Conservation (phyloP, 129 eudicot genomes). For the Logfia minima region DNA sequence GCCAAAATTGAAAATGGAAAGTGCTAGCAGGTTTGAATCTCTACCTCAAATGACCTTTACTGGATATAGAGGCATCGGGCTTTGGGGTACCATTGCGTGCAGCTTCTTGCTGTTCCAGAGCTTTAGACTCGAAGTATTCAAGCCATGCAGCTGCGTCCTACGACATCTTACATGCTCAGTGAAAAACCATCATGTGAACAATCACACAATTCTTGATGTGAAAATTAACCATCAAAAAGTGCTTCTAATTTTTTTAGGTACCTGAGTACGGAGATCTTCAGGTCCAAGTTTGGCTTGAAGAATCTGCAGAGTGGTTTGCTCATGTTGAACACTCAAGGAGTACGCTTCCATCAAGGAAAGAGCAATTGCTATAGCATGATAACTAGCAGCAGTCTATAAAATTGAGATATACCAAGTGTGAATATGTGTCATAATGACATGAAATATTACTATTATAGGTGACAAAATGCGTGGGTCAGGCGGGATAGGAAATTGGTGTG, state of each 20-base stretch:
- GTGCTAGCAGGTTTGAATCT: neutral
- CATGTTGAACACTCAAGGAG: constrained; percentile 95
- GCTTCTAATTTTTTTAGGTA: neutral
- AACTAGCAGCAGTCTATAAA: constrained; percentile 94
- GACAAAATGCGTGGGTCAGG: neutral
- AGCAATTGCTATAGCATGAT: constrained; percentile 99
- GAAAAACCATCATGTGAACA: neutral
- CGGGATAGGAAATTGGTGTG: neutral
- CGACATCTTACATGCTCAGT: constrained; percentile 14
- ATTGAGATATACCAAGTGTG: neutral
- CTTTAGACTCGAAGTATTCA: constrained; percentile 91
- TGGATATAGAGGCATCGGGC: constrained; percentile 91
- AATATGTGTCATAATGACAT: neutral
- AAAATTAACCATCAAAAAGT: neutral
- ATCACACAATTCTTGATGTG: neutral
- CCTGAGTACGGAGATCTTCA: constrained; percentile 97
- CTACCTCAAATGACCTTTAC: constrained; percentile 91
- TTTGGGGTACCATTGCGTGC: constrained; percentile 93
- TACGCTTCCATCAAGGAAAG: constrained; percentile 98
- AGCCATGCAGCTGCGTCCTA: constrained; percentile 99
- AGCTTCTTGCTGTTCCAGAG: constrained; percentile 91
- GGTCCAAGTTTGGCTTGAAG: constrained; percentile 93
- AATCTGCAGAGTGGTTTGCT: constrained; percentile 93
- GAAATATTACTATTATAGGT: neutral
- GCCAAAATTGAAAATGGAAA: neutral